A percentile compares a stretch with the other conserved stretches of the same genome.
phyloP scores from a whole-genome alignment of 139 green algal species.

The Nannochloris sp. region DNA sequence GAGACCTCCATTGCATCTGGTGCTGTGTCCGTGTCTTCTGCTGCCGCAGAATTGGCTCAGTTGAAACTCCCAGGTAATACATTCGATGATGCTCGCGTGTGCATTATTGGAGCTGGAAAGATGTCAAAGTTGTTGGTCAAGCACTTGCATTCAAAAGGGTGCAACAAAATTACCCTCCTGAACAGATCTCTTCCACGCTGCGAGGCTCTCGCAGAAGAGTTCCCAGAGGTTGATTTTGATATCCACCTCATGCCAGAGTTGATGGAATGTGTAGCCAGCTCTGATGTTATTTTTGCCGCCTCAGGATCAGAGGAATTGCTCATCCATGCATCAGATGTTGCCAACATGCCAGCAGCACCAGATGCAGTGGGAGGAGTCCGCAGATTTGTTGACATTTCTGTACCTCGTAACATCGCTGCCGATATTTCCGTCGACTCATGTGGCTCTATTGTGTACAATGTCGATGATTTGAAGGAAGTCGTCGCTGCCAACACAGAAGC shows the following conservation, averaged over 20 bases:
- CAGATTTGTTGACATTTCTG: conserved; percentile 95
- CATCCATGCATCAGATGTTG: conserved; percentile 58
- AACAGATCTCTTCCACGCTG: conserved; percentile 84
- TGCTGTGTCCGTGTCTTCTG: conserved; percentile 87
- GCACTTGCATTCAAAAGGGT: conserved; percentile 93
- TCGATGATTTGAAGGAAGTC: conserved; percentile 98
- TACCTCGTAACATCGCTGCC: conserved; percentile 90
- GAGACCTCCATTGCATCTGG: conserved; percentile 92
- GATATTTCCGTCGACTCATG: conserved; percentile 59
- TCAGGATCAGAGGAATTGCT: conserved; percentile 79
- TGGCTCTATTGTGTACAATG: conserved; percentile 88
- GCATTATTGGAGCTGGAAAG: conserved; percentile 97
- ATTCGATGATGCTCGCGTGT: conserved; percentile 66
- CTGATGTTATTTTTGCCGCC: conserved; percentile 90
- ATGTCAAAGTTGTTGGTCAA: conserved; percentile 98
- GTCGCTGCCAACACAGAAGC: conserved; percentile 92
- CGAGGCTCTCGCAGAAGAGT: conserved; percentile 86
- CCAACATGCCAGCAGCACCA: conserved; percentile 12
- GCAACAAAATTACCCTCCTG: conserved; percentile 78
- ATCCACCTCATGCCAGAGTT: conserved; percentile 91
- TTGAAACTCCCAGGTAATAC: conserved; percentile 91
- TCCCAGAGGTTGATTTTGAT: conserved; percentile 88
- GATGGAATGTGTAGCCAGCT: conserved; percentile 60
- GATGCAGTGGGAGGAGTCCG: conserved; percentile 61
- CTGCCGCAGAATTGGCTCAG: conserved; percentile 92